phyloP scores from a whole-genome alignment of 2,329 filamentous ascomycete species.

The Xylariomycetidae sp. region DNA sequence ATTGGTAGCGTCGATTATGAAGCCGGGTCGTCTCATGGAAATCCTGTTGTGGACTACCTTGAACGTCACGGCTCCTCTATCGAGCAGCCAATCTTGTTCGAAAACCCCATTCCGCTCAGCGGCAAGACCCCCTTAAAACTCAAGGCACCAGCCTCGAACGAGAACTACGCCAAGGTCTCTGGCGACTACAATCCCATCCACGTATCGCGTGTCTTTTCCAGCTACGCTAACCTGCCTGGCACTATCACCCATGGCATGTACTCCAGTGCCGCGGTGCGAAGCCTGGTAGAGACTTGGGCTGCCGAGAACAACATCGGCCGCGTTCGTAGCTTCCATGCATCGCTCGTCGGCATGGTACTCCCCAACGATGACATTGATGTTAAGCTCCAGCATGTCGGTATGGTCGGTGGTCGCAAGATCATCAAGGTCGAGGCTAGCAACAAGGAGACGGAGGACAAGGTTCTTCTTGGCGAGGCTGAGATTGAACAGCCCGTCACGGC shows the following conservation, averaged over 20 bases:
- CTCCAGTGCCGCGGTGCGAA: slow-evolving; percentile 92
- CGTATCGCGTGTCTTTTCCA: slow-evolving; percentile 93
- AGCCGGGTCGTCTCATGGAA: slow-evolving; percentile 85
- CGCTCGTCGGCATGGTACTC: slow-evolving; percentile 96
- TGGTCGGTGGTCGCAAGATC: slow-evolving; percentile 98
- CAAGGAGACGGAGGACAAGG: slow-evolving; percentile 93
- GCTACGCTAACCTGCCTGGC: slow-evolving; percentile 90
- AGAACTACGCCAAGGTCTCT: slow-evolving; percentile 95
- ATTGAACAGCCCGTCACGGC: slow-evolving; percentile 95
- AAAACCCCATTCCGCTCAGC: slow-evolving; percentile 93
- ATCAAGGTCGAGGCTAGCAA: slow-evolving; percentile 98
- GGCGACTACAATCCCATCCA: slow-evolving; percentile 99
- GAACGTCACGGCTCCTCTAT: slow-evolving; percentile 86
- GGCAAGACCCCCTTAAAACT: slow-evolving; percentile 85
- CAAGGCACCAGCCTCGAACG: slow-evolving; percentile 90
- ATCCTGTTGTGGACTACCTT: slow-evolving; percentile 95
- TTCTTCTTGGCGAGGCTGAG: slow-evolving; percentile 90
- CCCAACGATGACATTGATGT: slow-evolving; percentile 94
- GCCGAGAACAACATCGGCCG: slow-evolving; percentile 98
- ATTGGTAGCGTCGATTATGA: slow-evolving; percentile 97
- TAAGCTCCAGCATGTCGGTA: slow-evolving; percentile 92
- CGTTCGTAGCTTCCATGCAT: slow-evolving; percentile 95
- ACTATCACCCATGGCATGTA: slow-evolving; percentile 99
- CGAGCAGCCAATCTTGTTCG: slow-evolving; percentile 94
- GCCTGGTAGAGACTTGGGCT: slow-evolving; percentile 96